Evolutionary conservation across 1,284 basidiomycete genomes (phyloP).

Genomic region (Gomphus bonarii): DNA sequence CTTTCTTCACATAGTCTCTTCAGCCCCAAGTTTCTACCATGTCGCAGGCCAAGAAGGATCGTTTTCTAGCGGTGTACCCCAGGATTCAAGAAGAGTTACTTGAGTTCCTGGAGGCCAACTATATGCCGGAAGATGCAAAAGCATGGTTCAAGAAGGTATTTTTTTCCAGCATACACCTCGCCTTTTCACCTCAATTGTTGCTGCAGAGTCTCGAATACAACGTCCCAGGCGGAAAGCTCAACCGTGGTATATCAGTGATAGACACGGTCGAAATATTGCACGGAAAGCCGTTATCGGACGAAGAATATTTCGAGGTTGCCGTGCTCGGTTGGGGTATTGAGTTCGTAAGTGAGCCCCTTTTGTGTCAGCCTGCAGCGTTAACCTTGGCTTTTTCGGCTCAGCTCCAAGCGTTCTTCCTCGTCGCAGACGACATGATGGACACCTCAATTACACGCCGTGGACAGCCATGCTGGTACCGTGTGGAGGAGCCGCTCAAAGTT

Average conservation of each 20-base stretch:
- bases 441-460: constrained; percentile 87
- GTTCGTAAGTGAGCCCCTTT: constrained; percentile 46
- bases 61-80: constrained; percentile 40
- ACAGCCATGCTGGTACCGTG: constrained; percentile 95
- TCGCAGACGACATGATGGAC: constrained; percentile 99
- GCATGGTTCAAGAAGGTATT: constrained; percentile 74
- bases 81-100: constrained; percentile 51
- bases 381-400: constrained; percentile 26
- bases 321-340: constrained; percentile 96
- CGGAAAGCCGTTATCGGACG: constrained; percentile 54
- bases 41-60: constrained; percentile 20
- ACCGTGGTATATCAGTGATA: constrained; percentile 90
- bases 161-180: neutral
- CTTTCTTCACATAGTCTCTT: no score
- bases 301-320: constrained; percentile 86
- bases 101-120: constrained; percentile 50
- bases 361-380: no score
- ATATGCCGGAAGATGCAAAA: constrained; percentile 75
- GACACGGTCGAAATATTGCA: constrained; percentile 89
- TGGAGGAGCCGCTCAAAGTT: constrained; percentile 42
- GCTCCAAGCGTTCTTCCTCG: constrained; percentile 98
- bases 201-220: constrained; percentile 86
- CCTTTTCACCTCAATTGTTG: neutral
- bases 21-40: no score
- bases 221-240: constrained; percentile 93